Evolutionary conservation across 345 rosid genomes (phyloP).

Genomic region (Turritis glabra): DNA sequence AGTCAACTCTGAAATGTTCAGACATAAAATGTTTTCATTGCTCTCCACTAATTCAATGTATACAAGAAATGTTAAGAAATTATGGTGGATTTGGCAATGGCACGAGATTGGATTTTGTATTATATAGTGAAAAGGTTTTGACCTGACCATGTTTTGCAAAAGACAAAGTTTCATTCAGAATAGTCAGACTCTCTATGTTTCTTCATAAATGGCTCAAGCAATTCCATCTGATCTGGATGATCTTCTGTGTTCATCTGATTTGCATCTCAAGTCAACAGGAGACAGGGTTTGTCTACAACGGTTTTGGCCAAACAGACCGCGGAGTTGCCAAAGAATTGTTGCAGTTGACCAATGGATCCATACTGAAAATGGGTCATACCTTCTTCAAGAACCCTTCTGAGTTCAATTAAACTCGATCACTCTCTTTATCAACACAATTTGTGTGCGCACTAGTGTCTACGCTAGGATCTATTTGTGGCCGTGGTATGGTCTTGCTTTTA

Average conservation of each 20-base stretch:
- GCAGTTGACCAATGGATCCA: constrained; percentile 52
- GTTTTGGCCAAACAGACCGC: constrained; percentile 37
- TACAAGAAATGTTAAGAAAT: constrained; percentile 1
- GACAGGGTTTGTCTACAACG: constrained; percentile 39
- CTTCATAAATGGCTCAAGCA: constrained; percentile 1
- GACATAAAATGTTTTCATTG: neutral
- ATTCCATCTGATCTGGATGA: constrained; percentile 11
- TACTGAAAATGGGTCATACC: constrained; percentile 41
- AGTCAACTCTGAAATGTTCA: constrained; percentile 20
- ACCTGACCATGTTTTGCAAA: neutral
- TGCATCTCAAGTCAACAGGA: constrained; percentile 31
- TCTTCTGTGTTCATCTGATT: constrained; percentile 25
- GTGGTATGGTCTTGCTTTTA: constrained; percentile 41
- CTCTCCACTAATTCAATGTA: neutral
- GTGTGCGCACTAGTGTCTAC: constrained; percentile 45
- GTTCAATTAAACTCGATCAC: constrained; percentile 28
- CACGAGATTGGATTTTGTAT: neutral
- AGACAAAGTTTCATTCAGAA: constrained; percentile 7
- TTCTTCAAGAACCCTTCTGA: constrained; percentile 43
- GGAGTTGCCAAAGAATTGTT: constrained; percentile 47
- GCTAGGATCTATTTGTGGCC: constrained; percentile 27
- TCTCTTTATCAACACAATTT: constrained; percentile 43
- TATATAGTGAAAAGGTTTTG: neutral
- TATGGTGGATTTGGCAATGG: constrained; percentile 9
- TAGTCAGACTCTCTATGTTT: neutral